Conservation (phyloP, 2,329 filamentous ascomycete genomes). For the Cytospora piceicola region DNA sequence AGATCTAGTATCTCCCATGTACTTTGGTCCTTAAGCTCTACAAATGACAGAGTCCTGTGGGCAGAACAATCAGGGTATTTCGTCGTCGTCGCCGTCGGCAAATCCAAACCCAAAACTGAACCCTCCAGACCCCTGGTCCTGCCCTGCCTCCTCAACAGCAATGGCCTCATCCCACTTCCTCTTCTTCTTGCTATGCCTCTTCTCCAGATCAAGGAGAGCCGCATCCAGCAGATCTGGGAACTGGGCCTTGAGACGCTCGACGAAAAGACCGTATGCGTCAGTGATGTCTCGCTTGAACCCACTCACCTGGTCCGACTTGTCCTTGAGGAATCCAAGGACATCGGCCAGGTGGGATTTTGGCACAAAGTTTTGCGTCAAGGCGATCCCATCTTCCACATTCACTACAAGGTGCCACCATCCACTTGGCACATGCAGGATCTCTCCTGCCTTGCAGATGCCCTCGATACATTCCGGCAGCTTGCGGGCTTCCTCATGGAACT, state of each 20-base stretch:
- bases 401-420: slow-evolving; percentile 98
- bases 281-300: slow-evolving; percentile 76
- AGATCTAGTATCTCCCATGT: neutral
- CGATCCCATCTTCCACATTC: slow-evolving; percentile 82
- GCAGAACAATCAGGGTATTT: slow-evolving; percentile 32
- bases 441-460: slow-evolving; percentile 80
- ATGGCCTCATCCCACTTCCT: slow-evolving; percentile 86
- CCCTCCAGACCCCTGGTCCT: slow-evolving; percentile 33
- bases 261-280: slow-evolving; percentile 77
- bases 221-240: slow-evolving; percentile 71
- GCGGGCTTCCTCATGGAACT: slow-evolving; percentile 84
- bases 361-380: slow-evolving; percentile 95
- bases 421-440: slow-evolving; percentile 88
- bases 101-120: slow-evolving; percentile 65
- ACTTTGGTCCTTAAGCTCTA: too few relatives aligned
- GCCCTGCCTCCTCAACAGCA: slow-evolving; percentile 51
- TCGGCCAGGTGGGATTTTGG: slow-evolving; percentile 73
- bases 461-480: slow-evolving; percentile 77
- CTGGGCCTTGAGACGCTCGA: slow-evolving; percentile 64
- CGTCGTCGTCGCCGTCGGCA: slow-evolving; percentile 50
- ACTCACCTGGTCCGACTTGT: slow-evolving; percentile 84
- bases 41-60: neutral
- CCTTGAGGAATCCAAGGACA: slow-evolving; percentile 77
- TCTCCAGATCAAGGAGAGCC: slow-evolving; percentile 67
- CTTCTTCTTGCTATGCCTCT: slow-evolving; percentile 67